These are phyloP conservation scores for Gossypium gossypioides DNA, from an alignment of 441 rosid species.

Conservation along the genomic window DNA sequence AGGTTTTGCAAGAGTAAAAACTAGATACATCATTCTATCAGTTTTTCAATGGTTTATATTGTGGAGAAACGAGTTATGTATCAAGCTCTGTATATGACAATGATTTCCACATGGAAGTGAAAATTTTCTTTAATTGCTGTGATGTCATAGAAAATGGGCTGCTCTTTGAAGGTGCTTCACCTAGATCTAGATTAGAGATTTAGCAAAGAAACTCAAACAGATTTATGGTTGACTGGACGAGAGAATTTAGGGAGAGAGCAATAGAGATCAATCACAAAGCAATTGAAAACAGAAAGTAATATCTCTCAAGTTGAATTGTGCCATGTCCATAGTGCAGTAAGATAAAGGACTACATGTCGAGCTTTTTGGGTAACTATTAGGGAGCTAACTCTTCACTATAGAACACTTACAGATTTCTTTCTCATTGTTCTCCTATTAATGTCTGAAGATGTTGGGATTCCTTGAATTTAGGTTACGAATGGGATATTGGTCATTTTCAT, in stretches of 20 bases:
- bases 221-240: background rate
- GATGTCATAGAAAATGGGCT: background rate
- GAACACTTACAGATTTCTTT: background rate
- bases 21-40: background rate
- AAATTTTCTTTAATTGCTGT: background rate
- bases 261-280: background rate
- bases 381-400: background rate
- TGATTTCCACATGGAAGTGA: background rate
- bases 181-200: background rate
- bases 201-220: background rate
- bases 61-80: background rate
- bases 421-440: slow-evolving; percentile 4
- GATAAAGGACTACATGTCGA: background rate
- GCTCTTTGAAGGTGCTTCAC: background rate
- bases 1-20: background rate
- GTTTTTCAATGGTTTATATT: background rate
- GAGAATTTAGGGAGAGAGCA: background rate
- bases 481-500: slow-evolving; percentile 86
- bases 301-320: background rate
- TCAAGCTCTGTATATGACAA: background rate
- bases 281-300: background rate
- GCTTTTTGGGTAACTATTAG: background rate
- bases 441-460: slow-evolving; percentile 17
- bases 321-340: background rate
- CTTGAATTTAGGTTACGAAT: slow-evolving; percentile 65